Conservation (phyloP, 2,329 filamentous ascomycete genomes). For the Exophiala lecanii-corni region DNA sequence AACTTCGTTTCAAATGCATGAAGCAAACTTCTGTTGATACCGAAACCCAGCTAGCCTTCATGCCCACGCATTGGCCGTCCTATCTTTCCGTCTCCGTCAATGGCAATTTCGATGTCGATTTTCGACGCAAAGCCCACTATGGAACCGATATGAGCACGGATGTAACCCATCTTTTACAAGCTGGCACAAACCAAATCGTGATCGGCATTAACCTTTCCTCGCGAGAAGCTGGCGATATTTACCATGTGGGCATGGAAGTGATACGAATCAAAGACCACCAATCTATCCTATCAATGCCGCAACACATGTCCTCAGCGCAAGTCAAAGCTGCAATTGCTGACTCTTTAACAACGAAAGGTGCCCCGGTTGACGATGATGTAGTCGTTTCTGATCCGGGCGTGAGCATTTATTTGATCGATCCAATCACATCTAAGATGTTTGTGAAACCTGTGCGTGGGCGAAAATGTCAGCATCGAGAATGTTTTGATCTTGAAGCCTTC, state of each 20-base stretch:
- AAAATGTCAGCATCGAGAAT: slow-evolving; percentile 72
- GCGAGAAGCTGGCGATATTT: slow-evolving; percentile 29
- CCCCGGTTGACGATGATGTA: slow-evolving; percentile 57
- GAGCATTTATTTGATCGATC: slow-evolving; percentile 61
- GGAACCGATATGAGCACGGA: slow-evolving; percentile 73
- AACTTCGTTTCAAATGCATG: slow-evolving; percentile 67
- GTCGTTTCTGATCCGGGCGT: slow-evolving; percentile 55
- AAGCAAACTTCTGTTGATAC: not conserved
- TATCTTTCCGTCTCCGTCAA: slow-evolving; percentile 68
- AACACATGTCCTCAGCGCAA: slow-evolving; percentile 41
- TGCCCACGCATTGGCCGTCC: slow-evolving; percentile 67
- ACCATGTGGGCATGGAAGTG: slow-evolving; percentile 67
- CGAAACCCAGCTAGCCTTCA: slow-evolving; percentile 34
- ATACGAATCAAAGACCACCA: slow-evolving; percentile 51
- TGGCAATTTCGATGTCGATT: slow-evolving; percentile 38
- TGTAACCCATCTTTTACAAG: slow-evolving; percentile 56
- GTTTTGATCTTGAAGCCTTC: slow-evolving; percentile 84
- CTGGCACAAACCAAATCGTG: slow-evolving; percentile 59
- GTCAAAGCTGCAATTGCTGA: slow-evolving; percentile 54
- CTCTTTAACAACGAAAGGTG: slow-evolving; percentile 27
- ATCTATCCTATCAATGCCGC: slow-evolving; percentile 36
- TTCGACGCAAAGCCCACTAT: slow-evolving; percentile 67
- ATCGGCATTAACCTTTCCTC: slow-evolving; percentile 45
- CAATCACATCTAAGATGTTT: slow-evolving; percentile 63
- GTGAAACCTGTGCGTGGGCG: slow-evolving; percentile 66